A percentile compares a stretch with the other conserved stretches of the same genome.
Conservation (phyloP, 345 rosid species). For the Viola odorata region DNA sequence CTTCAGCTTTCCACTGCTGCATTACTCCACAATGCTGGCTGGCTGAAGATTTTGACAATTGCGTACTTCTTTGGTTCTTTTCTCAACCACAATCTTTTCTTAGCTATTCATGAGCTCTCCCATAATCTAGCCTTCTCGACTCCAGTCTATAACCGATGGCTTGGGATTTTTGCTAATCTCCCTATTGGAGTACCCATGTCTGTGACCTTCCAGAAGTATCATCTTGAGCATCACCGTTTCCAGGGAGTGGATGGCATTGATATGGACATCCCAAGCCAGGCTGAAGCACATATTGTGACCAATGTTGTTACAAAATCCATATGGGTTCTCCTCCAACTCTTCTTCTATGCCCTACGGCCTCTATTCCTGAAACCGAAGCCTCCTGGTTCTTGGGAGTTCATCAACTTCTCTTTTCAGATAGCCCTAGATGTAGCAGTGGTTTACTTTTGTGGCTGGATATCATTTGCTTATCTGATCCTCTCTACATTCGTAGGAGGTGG, state of each 20-base stretch:
- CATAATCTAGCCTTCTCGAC: constrained; percentile 88
- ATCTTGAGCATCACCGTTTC: constrained; percentile 84
- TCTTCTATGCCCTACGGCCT: constrained; percentile 80
- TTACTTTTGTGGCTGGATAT: constrained; percentile 62
- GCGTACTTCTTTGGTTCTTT: constrained; percentile 82
- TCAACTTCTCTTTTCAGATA: constrained; percentile 50
- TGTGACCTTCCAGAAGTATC: constrained; percentile 81
- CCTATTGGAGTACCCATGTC: constrained; percentile 93
- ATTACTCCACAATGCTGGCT: constrained; percentile 50
- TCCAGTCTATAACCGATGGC: constrained; percentile 73
- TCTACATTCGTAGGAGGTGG: constrained; percentile 93
- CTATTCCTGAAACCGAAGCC: constrained; percentile 81
- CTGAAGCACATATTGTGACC: constrained; percentile 56
- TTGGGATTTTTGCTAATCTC: constrained; percentile 81
- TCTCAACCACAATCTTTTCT: constrained; percentile 84
- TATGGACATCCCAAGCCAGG: constrained; percentile 69
- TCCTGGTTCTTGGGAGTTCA: constrained; percentile 76
- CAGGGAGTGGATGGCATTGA: constrained; percentile 85
- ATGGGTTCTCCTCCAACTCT: constrained; percentile 79
- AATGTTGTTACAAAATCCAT: constrained; percentile 55
- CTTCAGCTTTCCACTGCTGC: constrained; percentile 72
- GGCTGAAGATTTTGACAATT: constrained; percentile 58
- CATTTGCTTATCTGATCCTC: constrained; percentile 63
- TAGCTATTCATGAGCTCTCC: constrained; percentile 88
- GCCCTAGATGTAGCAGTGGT: constrained; percentile 49